phyloP scores from a whole-genome alignment of 768 basidiomycete genomes.

The Tubosaeta sp. region DNA sequence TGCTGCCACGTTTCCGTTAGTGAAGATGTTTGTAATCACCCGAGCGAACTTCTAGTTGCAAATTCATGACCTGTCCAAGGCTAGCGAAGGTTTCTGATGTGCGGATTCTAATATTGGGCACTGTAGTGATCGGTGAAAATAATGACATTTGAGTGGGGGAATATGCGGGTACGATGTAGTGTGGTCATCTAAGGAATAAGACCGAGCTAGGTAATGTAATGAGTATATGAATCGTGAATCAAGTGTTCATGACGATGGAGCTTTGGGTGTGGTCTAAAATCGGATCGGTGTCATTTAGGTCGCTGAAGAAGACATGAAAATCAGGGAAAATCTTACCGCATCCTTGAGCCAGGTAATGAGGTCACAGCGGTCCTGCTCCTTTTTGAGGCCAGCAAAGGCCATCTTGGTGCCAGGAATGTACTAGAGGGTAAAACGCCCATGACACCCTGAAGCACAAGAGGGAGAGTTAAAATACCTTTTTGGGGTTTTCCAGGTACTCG shows the following conservation, averaged over 20 bases:
- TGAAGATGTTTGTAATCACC: no score
- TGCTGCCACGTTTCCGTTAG: no score
- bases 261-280: slow-evolving; percentile 23
- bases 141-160: slow-evolving; percentile 28
- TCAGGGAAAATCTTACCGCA: slow-evolving; percentile 41
- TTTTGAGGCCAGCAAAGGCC: slow-evolving; percentile 98
- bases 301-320: not conserved
- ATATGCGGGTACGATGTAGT: slow-evolving; percentile 21
- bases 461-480: slow-evolving; percentile 60
- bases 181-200: slow-evolving; percentile 36
- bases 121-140: not conserved
- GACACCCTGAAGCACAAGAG: not conserved
- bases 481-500: slow-evolving; percentile 95
- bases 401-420: slow-evolving; percentile 98
- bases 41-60: no score
- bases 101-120: no score
- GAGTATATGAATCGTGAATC: slow-evolving; percentile 12
- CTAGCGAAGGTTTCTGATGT: no score
- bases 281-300: not conserved
- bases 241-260: slow-evolving; percentile 15
- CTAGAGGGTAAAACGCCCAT: slow-evolving; percentile 32
- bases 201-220: slow-evolving; percentile 25
- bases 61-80: no score
- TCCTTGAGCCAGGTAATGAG: slow-evolving; percentile 83
- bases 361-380: slow-evolving; percentile 96